Evolutionary conservation across 164 flowering plant species (phyloP), one percentile per base, ranked within the genome.

Genomic region (Pachysandra terminalis): DNA sequence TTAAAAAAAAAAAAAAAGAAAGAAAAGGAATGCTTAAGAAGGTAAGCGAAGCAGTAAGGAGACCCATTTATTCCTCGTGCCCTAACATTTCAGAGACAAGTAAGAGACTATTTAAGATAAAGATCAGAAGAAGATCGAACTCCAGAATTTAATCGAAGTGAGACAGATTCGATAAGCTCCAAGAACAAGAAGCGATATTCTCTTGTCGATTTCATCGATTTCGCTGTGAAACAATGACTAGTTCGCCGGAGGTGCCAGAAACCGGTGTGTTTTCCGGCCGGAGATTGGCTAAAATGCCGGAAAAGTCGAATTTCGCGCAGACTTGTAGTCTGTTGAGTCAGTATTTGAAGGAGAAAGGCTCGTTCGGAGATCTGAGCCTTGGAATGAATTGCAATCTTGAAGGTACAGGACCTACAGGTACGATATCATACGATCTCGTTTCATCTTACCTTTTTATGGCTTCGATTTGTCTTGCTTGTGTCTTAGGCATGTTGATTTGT

Each of bases 291-390:
- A 75, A 24, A 72, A 14, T 6, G 53, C 60, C 68, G 63, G 87
- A 78, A 73, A 82, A 74, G 74, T 69, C 88, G 12, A 82, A 69
- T 62, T 90, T 88, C 78, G 69, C 86, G 0, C 85, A 78, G 71
- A 90, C 81, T 7, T 90, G 93, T 65, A 84, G 41, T 62, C 72
- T 84, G 63, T 71, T 90, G 75, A 86, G 91, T 63, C 88, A 83
- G 77, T 90, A 90, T 74, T 56, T 90, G 72, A 90, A 88, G 74
- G 89, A 83, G 81, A 79, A 80, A 17, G 85, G 88, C 6, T 60
- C 75, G 16, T 76, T 85, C 7, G 85, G 87, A 65, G 87, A 85
- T 70, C 83, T 89, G 48, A 78, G 60, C 54, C 82, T 84, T 17
- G 84, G 81, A 12, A 77, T 83, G 61, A 67, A 68, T 57, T 64